Evolutionary conservation across 768 basidiomycete genomes (phyloP).

Genomic region (Coprinopsis marcescibilis): DNA sequence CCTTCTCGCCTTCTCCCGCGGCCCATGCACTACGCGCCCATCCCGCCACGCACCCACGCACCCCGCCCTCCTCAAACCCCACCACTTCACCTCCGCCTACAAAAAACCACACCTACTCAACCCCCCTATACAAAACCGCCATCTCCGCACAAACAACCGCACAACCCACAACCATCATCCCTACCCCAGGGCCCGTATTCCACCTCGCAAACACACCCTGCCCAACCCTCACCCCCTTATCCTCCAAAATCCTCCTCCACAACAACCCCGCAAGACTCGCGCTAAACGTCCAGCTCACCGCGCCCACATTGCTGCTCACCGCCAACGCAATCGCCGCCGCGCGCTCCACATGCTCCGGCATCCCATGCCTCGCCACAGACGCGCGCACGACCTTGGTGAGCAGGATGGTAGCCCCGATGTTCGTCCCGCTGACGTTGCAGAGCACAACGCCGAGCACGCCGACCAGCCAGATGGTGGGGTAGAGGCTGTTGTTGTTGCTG

Average conservation of each 20-base stretch:
- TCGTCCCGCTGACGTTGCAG: constrained; percentile 85
- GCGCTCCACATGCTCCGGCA: constrained; percentile 31
- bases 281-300: constrained; percentile 83
- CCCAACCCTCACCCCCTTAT: constrained; percentile 63
- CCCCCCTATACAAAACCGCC: constrained; percentile 34
- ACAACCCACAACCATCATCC: constrained; percentile 62
- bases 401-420: constrained; percentile 88
- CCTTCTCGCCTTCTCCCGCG: too few species aligned
- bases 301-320: constrained; percentile 85
- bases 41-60: too few species aligned
- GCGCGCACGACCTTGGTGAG: constrained; percentile 74
- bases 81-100: too few species aligned
- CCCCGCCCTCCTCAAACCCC: too few species aligned
- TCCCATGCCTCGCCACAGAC: too few species aligned
- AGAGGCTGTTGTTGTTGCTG: constrained; percentile 33
- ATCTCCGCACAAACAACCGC: constrained; percentile 75
- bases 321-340: constrained; percentile 73
- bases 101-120: too few species aligned
- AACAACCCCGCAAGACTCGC: constrained; percentile 85
- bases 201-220: constrained; percentile 64
- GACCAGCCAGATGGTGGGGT: constrained; percentile 57
- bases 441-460: constrained; percentile 67
- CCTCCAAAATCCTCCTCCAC: constrained; percentile 68
- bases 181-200: constrained; percentile 61
- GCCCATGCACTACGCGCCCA: too few species aligned